Evolutionary conservation across 768 basidiomycete species (phyloP), one percentile per base, ranked within the genome.

Genomic region (Tremella fuciformis): DNA sequence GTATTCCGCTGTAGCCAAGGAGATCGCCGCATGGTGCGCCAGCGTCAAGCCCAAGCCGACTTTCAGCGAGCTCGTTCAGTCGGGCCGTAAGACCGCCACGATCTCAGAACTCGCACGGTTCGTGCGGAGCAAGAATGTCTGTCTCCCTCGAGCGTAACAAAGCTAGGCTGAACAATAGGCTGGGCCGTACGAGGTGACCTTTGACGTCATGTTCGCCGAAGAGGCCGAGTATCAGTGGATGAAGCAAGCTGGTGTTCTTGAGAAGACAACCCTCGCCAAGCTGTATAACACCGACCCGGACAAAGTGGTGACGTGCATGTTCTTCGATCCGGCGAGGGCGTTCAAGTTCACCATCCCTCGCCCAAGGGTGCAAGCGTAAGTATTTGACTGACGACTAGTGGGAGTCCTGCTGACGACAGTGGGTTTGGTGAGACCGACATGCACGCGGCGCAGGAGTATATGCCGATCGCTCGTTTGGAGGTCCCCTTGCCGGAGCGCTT

Each of bases 261-360:
- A 46, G 16, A 22, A n/a, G 22, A 22, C 42, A 4, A 46, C 6
- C 6, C 22, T 46, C 7, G 42, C 42, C n/a, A 46, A 46, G 49
- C n/a, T 41, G 26, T 58, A 50, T 25, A 58, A 58, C 37, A 34
- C 46, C 13, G n/a, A 34, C 15, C 39, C 41, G 26, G 50, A 58
- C 13, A 50, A 58, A 16, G 44, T 58, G 15, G 18, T 58, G 49
- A 50, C 56, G 34, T 58, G 49, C 26, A 58, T 58, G 56, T 58
- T 29, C 39, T 58, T 58, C 38, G 22, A 51, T 13, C 56, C 56
- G 25, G 56, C 50, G n/a, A 15, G 39, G 21, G 56, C 56, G 3
- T 58, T 40, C 39, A 58, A 58, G 49, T 50, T 51, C 26, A 58
- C 56, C 13, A 58, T 58, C 15, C 29, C 34, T 16, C 56, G 56